Percentiles rank a stretch among this genome's conserved stretches.
These are phyloP conservation scores for Leccinum pallidistipes DNA, from an alignment of 1,284 basidiomycete genomes.

Conservation along the genomic window DNA sequence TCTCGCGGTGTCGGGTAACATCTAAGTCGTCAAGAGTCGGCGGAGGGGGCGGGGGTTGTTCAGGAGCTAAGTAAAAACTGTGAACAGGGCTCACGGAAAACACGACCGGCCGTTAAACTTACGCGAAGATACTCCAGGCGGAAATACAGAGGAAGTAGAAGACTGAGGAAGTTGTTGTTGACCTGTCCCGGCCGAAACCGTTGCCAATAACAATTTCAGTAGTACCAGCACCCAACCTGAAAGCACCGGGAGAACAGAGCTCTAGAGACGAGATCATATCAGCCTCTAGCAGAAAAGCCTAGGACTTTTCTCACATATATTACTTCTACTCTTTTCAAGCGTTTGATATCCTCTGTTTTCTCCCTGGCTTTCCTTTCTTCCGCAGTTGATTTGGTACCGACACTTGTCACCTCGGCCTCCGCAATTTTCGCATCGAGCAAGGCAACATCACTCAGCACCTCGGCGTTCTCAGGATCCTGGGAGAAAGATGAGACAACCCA, in stretches of 20 bases:
- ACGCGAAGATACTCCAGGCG: slow-evolving; percentile 71
- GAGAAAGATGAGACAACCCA: slow-evolving; percentile 4
- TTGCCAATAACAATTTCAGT: slow-evolving; percentile 85
- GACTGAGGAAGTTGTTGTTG: slow-evolving; percentile 56
- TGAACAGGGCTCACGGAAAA: slow-evolving; percentile 6
- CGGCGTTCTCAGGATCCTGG: slow-evolving; percentile 59
- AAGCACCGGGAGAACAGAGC: slow-evolving; percentile 77
- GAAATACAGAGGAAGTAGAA: slow-evolving; percentile 63
- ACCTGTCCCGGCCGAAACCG: slow-evolving; percentile 76
- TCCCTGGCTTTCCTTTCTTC: slow-evolving; percentile 69
- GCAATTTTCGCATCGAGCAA: slow-evolving; percentile 70
- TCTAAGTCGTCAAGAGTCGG: slow-evolving; percentile 94
- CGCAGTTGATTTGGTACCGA: slow-evolving; percentile 49
- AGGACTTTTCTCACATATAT: slow-evolving; percentile 71
- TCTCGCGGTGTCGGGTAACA: slow-evolving; percentile 93
- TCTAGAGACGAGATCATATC: slow-evolving; percentile 40
- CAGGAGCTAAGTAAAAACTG: slow-evolving; percentile 45
- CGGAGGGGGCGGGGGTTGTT: slow-evolving; percentile 65
- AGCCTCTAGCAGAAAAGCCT: background rate
- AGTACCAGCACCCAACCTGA: slow-evolving; percentile 89
- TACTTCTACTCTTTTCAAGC: slow-evolving; percentile 84
- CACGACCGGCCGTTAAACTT: slow-evolving; percentile 31
- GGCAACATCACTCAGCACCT: slow-evolving; percentile 66
- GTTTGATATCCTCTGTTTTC: slow-evolving; percentile 75
- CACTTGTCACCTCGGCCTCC: slow-evolving; percentile 61